Evolutionary conservation across 2,329 filamentous ascomycete species (phyloP).

Genomic region (Allantophomopsis cytisporea): DNA sequence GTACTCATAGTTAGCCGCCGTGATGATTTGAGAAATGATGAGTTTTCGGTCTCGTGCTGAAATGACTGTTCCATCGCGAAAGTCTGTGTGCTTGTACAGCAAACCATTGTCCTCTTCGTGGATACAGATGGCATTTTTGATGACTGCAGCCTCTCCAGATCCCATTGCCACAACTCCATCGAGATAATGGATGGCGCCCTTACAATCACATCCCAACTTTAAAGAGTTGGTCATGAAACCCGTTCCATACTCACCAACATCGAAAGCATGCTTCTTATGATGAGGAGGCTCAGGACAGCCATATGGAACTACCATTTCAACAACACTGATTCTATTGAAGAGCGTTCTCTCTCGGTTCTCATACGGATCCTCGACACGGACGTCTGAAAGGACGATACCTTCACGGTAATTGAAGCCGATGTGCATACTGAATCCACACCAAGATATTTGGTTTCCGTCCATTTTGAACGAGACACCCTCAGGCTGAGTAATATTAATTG

Average conservation of each 20-base stretch:
- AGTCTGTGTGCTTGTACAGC: slow-evolving; percentile 55
- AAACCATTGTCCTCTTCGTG: slow-evolving; percentile 57
- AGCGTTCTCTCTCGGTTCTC: slow-evolving; percentile 38
- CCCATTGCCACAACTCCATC: slow-evolving; percentile 36
- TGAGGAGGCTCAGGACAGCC: slow-evolving; percentile 44
- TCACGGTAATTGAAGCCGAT: slow-evolving; percentile 35
- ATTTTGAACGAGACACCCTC: slow-evolving; percentile 45
- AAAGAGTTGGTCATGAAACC: slow-evolving; percentile 52
- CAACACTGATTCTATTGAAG: slow-evolving; percentile 39
- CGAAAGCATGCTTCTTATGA: slow-evolving; percentile 52
- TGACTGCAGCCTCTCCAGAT: slow-evolving; percentile 35
- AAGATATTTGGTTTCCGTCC: slow-evolving; percentile 27
- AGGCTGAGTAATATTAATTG: slow-evolving; percentile 43
- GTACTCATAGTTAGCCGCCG: slow-evolving; percentile 56
- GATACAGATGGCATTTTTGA: slow-evolving; percentile 47
- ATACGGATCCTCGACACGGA: slow-evolving; percentile 39
- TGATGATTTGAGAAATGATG: slow-evolving; percentile 51
- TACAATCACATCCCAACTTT: slow-evolving; percentile 48
- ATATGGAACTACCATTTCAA: slow-evolving; percentile 48
- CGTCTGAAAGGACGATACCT: slow-evolving; percentile 40
- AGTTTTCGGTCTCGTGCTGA: slow-evolving; percentile 45
- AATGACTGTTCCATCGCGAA: slow-evolving; percentile 41
- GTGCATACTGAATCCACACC: slow-evolving; percentile 41
- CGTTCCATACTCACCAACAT: slow-evolving; percentile 50
- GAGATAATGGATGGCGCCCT: slow-evolving; percentile 46